Conservation (phyloP, 2,329 filamentous ascomycete genomes). For the Emydomyces testavorans region DNA sequence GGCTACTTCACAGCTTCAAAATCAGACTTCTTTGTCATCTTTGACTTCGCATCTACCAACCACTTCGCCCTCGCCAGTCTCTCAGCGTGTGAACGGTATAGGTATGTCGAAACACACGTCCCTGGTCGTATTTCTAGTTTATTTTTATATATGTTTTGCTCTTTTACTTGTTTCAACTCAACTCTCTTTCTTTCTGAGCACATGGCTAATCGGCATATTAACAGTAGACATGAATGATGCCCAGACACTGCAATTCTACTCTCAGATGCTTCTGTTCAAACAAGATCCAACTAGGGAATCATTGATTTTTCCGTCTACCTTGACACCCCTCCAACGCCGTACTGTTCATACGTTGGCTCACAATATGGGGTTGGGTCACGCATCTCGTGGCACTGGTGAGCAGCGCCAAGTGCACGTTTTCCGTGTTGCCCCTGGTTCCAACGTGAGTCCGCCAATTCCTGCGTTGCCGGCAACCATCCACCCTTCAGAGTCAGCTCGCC, state of each 20-base stretch:
- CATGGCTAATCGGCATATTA: constrained; percentile 27
- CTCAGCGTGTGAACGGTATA: constrained; percentile 37
- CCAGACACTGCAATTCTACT: constrained; percentile 76
- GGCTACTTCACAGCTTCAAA: constrained; percentile 54
- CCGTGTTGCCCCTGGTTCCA: constrained; percentile 42
- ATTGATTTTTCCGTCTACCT: constrained; percentile 68
- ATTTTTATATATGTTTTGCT: not conserved
- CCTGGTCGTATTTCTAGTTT: too few relatives aligned
- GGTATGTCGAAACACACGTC: constrained; percentile 20
- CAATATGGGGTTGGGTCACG: constrained; percentile 83
- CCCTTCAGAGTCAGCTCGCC: constrained; percentile 63
- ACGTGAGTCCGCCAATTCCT: constrained; percentile 51
- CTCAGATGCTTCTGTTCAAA: constrained; percentile 79
- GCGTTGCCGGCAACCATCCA: constrained; percentile 53
- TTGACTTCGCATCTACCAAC: constrained; percentile 54
- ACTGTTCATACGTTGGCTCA: constrained; percentile 91
- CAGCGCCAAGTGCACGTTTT: constrained; percentile 84
- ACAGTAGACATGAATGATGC: constrained; percentile 89
- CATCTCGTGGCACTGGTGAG: constrained; percentile 78
- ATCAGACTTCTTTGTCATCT: constrained; percentile 77
- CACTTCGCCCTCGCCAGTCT: constrained; percentile 57
- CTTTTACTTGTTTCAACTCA: constrained; percentile 11
- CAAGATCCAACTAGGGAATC: constrained; percentile 65
- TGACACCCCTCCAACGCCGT: constrained; percentile 73
- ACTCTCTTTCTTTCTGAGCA: constrained; percentile 10